Percentiles rank a stretch among this genome's conserved stretches.
phyloP scores from a whole-genome alignment of 306 rosid genomes.

The Albizia julibrissin region DNA sequence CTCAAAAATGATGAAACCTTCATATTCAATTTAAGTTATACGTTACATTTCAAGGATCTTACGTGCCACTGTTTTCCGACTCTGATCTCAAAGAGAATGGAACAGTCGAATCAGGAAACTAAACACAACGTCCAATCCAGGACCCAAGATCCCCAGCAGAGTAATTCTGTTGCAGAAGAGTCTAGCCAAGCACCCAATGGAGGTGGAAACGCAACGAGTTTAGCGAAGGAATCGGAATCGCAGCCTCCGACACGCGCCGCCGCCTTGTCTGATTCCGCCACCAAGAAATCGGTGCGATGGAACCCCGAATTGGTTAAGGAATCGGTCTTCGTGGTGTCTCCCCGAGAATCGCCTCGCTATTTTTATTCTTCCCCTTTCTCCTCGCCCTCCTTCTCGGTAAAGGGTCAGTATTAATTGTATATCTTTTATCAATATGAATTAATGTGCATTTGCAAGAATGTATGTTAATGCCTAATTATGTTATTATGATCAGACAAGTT shows the following conservation, averaged over 20 bases:
- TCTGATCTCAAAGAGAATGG: slow-evolving; percentile 41
- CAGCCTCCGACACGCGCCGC: slow-evolving; percentile 26
- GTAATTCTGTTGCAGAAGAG: slow-evolving; percentile 29
- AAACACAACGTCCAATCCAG: slow-evolving; percentile 12
- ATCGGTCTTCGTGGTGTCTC: slow-evolving; percentile 48
- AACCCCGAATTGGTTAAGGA: slow-evolving; percentile 76
- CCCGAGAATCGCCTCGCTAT: slow-evolving; percentile 39
- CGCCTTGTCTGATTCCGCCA: slow-evolving; percentile 35
- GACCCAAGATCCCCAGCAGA: not conserved
- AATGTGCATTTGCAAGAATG: not conserved
- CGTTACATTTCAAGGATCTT: not conserved
- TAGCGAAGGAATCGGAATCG: slow-evolving; percentile 44
- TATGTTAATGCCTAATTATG: not conserved
- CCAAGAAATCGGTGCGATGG: slow-evolving; percentile 84
- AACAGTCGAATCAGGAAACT: slow-evolving; percentile 44
- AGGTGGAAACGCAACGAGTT: slow-evolving; percentile 35
- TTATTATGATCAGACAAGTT: slow-evolving; percentile 59
- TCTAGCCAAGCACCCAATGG: slow-evolving; percentile 30
- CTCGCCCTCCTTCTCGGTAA: slow-evolving; percentile 45
- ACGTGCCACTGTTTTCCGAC: slow-evolving; percentile 19
- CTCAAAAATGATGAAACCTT: not conserved
- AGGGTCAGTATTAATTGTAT: slow-evolving; percentile 50
- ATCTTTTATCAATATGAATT: not conserved
- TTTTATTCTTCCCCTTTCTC: slow-evolving; percentile 27
- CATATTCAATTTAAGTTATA: not conserved